Base-by-base conservation (phyloP, 768 basidiomycete species). In the Rhizopogon sp. region DNA sequence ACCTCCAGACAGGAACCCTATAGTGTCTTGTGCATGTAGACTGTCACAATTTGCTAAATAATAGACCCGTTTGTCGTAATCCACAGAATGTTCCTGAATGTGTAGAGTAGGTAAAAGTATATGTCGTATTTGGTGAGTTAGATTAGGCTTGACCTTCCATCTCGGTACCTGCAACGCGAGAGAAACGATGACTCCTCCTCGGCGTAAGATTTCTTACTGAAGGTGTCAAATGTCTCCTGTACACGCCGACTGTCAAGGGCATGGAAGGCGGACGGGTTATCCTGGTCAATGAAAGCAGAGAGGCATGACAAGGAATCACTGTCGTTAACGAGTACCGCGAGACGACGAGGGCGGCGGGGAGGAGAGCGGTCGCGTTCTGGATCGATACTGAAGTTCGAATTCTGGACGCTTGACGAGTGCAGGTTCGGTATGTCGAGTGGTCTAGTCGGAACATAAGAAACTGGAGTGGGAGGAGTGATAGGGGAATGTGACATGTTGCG, bases 281-380 rank as follows among this genome's bases (percentile, higher is more conserved):
- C 57, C 13, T 71, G 61, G 55, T 74, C 76, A 17, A 72, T 70
- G 16, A 74, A 64, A 22, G 68, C 72, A 0, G 73, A 71, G 33
- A 79, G 64, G 39, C 69, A 69, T 58, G 56, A 63, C 17, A 68
- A 56, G 3, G 70, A 66, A 2, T 70, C 53, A 44, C 69, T 67
- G 52, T 81, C 78, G 39, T 79, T 71, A 3, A 75, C 59, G 35
- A 71, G 66, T 17, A 77, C 63, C 13, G 73, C 71, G 16, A 68
- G 70, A 22, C 74, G 73, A 25, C 74, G 74, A 25, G 67, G 59
- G 52, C 64, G 70, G n/a, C 66, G 68, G 28, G 50, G 33, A 35
- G 35, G 13, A 16, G 20, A 47, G 14, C 46, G 33, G 5, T 3
- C 46, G 14, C 46, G 33, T 9, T 3, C 46, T 47, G 46, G 14